Evolutionary conservation across 176 grass and related monocot genomes (phyloP).

Genomic region (Rhynchospora pubera): DNA sequence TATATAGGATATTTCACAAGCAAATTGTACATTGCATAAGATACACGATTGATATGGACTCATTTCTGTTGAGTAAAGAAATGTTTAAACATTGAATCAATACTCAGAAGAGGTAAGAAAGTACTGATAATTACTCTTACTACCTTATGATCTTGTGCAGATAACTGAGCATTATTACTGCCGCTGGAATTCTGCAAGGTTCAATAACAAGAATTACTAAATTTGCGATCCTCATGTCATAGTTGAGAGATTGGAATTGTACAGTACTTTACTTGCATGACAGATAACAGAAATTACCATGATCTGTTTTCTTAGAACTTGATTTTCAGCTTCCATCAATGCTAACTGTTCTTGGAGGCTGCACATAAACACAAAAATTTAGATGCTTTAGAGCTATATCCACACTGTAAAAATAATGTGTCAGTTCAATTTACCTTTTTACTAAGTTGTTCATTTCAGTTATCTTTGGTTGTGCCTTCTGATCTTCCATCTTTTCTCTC

Average conservation of each 20-base stretch:
- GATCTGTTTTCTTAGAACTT: constrained; percentile 64
- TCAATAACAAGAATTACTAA: constrained; percentile 18
- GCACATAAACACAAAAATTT: neutral
- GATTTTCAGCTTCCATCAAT: constrained; percentile 89
- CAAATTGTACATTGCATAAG: neutral
- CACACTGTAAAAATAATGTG: constrained; percentile 2
- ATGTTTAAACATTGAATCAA: constrained; percentile 15
- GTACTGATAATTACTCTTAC: neutral
- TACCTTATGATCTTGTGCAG: constrained; percentile 47
- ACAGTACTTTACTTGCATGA: constrained; percentile 35
- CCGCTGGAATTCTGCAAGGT: constrained; percentile 25
- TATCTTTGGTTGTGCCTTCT: constrained; percentile 53
- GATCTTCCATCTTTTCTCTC: constrained; percentile 33
- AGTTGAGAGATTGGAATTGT: constrained; percentile 19
- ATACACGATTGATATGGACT: constrained; percentile 7
- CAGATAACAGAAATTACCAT: constrained; percentile 33
- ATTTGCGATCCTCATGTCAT: constrained; percentile 8
- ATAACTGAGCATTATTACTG: constrained; percentile 32
- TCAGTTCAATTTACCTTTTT: constrained; percentile 47
- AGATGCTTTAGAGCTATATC: constrained; percentile 13
- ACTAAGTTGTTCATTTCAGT: constrained; percentile 59
- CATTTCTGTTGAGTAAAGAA: constrained; percentile 63
- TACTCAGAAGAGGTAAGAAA: neutral
- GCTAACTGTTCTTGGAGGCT: constrained; percentile 86
- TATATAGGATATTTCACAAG: neutral